Conservation (phyloP, 2,329 filamentous ascomycete genomes). For the Niveomyces coronatus region DNA sequence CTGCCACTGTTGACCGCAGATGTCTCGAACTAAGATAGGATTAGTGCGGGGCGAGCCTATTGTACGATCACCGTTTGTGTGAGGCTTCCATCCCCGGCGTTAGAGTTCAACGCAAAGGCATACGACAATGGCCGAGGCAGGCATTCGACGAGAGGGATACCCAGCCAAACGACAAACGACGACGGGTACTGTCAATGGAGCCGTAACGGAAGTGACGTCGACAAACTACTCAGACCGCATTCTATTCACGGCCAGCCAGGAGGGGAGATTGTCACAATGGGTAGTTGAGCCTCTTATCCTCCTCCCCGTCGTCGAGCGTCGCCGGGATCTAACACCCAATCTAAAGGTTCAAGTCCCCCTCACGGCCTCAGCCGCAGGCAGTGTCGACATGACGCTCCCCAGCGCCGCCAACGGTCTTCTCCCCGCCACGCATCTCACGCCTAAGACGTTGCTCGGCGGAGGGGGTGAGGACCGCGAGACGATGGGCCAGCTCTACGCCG, state of each 20-base stretch:
- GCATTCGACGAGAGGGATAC: conserved; percentile 47
- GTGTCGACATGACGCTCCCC: conserved; percentile 49
- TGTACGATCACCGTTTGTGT: too few relatives aligned
- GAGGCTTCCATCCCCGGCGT: conserved; percentile 9
- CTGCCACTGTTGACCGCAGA: conserved; percentile 27
- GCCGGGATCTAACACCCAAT: too few relatives aligned
- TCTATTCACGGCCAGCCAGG: conserved; percentile 78
- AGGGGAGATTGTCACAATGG: conserved; percentile 84
- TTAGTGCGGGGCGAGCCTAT: conserved; percentile 30
- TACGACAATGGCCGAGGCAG: conserved; percentile 28
- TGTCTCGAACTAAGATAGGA: conserved; percentile 18
- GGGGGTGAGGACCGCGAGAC: conserved; percentile 71
- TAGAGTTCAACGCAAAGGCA: neutral
- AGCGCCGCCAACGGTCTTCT: conserved; percentile 41
- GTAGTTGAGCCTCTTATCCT: conserved; percentile 36
- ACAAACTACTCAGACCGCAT: conserved; percentile 83
- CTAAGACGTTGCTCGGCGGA: conserved; percentile 77
- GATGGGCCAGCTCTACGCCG: conserved; percentile 77
- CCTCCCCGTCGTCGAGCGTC: too few relatives aligned
- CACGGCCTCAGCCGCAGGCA: conserved; percentile 52
- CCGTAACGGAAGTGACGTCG: conserved; percentile 60
- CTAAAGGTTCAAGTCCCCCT: conserved; percentile 67
- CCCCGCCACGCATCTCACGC: conserved; percentile 72
- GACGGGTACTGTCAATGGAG: conserved; percentile 53
- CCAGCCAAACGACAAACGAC: conserved; percentile 53